A percentile compares a stretch with the other conserved stretches of the same genome.
phyloP scores from a whole-genome alignment of 192 early-diverging fungal species.

The Podila clonocystis region DNA sequence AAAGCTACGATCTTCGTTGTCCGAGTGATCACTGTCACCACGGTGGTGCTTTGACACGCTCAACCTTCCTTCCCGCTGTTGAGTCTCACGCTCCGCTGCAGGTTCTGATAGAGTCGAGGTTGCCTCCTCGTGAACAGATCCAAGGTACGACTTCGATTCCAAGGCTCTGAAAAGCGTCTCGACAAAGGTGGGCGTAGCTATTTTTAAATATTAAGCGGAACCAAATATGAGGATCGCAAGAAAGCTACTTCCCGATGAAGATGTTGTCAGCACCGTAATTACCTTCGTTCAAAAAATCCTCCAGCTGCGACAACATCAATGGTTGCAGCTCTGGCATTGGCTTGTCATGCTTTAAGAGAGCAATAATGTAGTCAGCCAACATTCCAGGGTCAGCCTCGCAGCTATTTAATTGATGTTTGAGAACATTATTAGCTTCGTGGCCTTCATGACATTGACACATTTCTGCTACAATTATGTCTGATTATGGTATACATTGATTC shows the following conservation, averaged over 20 bases:
- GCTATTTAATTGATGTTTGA: conserved; percentile 31
- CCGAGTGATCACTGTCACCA: conserved; percentile 62
- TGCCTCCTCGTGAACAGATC: conserved; percentile 9
- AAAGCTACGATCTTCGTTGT: conserved; percentile 77
- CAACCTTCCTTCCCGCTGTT: background rate
- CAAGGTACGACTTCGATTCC: conserved; percentile 55
- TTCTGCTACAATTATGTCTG: background rate
- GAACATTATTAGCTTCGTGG: too few species aligned
- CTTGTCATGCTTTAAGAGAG: conserved; percentile 77
- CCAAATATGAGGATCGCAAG: background rate
- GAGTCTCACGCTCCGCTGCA: conserved; percentile 17
- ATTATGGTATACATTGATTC: conserved; percentile 21
- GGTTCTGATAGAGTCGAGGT: conserved; percentile 22
- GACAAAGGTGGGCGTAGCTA: conserved; percentile 79
- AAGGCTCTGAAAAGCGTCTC: conserved; percentile 64
- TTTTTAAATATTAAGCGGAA: too few species aligned
- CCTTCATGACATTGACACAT: too few species aligned
- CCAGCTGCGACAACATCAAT: conserved; percentile 69
- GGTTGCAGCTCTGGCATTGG: conserved; percentile 63
- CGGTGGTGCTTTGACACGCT: conserved; percentile 36
- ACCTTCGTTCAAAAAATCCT: conserved; percentile 83
- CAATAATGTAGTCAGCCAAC: conserved; percentile 83
- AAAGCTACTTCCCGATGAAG: background rate
- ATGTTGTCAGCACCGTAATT: conserved; percentile 12
- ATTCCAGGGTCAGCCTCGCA: conserved; percentile 77